Percentiles rank a stretch among this genome's conserved stretches.
Evolutionary conservation across 2,329 filamentous ascomycete species (phyloP).

Genomic region (Botrytis hyacinthi): DNA sequence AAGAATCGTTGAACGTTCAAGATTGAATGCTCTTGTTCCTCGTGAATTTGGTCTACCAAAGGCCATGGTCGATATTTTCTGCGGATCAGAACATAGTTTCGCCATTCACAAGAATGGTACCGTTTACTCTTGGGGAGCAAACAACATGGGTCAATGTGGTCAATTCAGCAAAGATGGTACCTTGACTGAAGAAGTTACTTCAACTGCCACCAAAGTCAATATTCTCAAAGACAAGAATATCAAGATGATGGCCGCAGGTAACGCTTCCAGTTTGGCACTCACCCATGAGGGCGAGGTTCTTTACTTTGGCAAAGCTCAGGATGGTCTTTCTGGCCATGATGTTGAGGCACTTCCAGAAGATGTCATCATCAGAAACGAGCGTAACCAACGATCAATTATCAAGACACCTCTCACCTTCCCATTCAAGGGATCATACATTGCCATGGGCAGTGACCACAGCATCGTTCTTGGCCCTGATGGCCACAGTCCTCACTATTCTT

Average conservation of each 20-base stretch:
- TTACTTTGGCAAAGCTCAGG: constrained; percentile 62
- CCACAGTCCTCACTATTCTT: constrained; percentile 61
- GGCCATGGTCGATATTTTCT: constrained; percentile 34
- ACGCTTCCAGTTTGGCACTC: constrained; percentile 57
- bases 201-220: constrained; percentile 65
- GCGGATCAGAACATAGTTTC: constrained; percentile 78
- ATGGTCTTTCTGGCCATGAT: constrained; percentile 55
- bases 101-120: constrained; percentile 65
- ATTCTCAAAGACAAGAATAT: constrained; percentile 56
- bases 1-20: constrained; percentile 32
- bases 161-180: constrained; percentile 52
- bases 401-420: constrained; percentile 57
- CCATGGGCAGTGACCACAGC: constrained; percentile 68
- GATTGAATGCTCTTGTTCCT: constrained; percentile 27
- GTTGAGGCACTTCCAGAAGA: constrained; percentile 54
- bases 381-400: constrained; percentile 62
- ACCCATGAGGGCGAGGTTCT: constrained; percentile 56
- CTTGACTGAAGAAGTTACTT: constrained; percentile 67
- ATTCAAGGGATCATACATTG: constrained; percentile 56
- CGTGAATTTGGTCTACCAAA: constrained; percentile 23
- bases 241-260: constrained; percentile 50
- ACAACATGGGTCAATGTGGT: constrained; percentile 81
- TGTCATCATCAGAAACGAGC: constrained; percentile 58
- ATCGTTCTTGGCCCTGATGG: constrained; percentile 68
- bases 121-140: constrained; percentile 80